A percentile compares a stretch with the other conserved stretches of the same genome.
Evolutionary conservation across 2,329 filamentous ascomycete species (phyloP).

Genomic region (Zasmidium angulare): DNA sequence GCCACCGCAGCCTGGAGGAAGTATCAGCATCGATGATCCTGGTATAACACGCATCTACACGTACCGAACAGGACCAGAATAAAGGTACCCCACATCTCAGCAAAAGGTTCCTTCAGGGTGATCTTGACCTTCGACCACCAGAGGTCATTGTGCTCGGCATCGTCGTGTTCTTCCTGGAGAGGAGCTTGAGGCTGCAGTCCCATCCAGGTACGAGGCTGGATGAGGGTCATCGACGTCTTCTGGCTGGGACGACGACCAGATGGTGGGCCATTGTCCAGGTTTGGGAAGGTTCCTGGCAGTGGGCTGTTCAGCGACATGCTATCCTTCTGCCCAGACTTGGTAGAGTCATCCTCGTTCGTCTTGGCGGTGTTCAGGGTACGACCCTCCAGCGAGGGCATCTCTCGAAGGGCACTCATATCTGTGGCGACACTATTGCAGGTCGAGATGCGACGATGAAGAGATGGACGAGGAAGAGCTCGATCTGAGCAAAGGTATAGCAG

Average conservation of each 20-base stretch:
- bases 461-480: background rate
- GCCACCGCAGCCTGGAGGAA: slow-evolving; percentile 38
- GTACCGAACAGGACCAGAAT: slow-evolving; percentile 43
- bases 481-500: background rate
- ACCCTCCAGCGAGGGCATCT: slow-evolving; percentile 6
- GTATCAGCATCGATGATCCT: background rate
- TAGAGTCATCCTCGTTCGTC: background rate
- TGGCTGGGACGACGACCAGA: background rate
- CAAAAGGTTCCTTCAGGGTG: slow-evolving; percentile 43
- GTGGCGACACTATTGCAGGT: background rate
- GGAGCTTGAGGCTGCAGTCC: slow-evolving; percentile 45
- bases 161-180: slow-evolving; percentile 42
- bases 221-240: background rate
- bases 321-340: background rate
- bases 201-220: slow-evolving; percentile 20
- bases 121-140: slow-evolving; percentile 45
- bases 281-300: background rate
- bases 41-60: background rate
- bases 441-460: background rate
- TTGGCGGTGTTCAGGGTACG: slow-evolving; percentile 1
- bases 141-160: slow-evolving; percentile 36
- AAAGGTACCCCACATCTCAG: slow-evolving; percentile 46
- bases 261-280: background rate
- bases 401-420: background rate
- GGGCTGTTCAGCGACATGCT: background rate